A percentile compares a stretch with the other conserved stretches of the same genome.
Evolutionary conservation across 495 filamentous ascomycete genomes (phyloP).

Genomic region (Aspergillus conjunctus): DNA sequence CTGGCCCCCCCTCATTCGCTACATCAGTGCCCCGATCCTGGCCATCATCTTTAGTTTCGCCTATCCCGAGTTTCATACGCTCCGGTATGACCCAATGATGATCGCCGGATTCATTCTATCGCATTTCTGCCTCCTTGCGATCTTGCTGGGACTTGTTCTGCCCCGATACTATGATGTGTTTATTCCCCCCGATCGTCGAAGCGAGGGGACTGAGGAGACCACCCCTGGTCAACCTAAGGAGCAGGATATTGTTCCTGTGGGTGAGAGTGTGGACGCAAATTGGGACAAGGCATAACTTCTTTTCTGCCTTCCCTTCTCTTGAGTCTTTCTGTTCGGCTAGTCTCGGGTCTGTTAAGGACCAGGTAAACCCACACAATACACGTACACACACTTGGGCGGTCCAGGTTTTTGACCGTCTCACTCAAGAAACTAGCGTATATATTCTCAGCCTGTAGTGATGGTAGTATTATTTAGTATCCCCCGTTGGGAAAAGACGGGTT

Average conservation of each 20-base stretch:
- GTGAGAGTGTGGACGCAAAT: too few species aligned
- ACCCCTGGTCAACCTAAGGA: neutral
- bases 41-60: constrained; percentile 46
- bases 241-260: neutral
- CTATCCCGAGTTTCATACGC: constrained; percentile 40
- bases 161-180: constrained; percentile 42
- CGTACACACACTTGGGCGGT: too few species aligned
- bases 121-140: constrained; percentile 31
- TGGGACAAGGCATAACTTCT: too few species aligned
- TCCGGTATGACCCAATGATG: constrained; percentile 42
- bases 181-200: constrained; percentile 30
- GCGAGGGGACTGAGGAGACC: constrained; percentile 24
- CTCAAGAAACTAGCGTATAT: too few species aligned
- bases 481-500: too few species aligned
- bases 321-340: too few species aligned
- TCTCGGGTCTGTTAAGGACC: too few species aligned
- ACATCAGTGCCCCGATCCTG: constrained; percentile 40
- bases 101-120: constrained; percentile 41
- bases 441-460: too few species aligned
- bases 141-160: constrained; percentile 35
- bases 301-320: too few species aligned
- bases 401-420: too few species aligned
- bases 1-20: constrained; percentile 38
- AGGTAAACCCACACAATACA: too few species aligned
- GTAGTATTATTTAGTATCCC: too few species aligned